Conservation (phyloP, 192 early-diverging fungal genomes). For the Coemansia sp. region DNA sequence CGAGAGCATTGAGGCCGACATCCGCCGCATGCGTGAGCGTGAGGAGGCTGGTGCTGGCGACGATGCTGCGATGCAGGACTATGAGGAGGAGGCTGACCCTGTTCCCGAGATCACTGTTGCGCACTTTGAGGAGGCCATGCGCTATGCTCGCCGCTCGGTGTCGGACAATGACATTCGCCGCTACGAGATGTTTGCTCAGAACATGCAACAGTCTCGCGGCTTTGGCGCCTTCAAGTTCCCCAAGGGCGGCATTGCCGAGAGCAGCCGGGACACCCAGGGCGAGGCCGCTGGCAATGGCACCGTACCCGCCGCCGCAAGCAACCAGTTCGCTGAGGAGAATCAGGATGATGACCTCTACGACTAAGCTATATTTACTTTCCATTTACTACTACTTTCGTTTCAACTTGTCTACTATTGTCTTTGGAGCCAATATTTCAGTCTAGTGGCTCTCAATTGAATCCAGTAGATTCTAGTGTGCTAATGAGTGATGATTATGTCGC, state of each 20-base stretch:
- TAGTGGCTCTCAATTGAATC: too few species aligned
- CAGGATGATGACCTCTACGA: slow-evolving; percentile 53
- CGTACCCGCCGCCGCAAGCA: slow-evolving; percentile 1
- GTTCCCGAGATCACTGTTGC: slow-evolving; percentile 89
- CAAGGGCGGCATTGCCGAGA: slow-evolving; percentile 50
- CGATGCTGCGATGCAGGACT: slow-evolving; percentile 62
- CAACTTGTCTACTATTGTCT: too few species aligned
- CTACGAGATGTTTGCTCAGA: slow-evolving; percentile 99
- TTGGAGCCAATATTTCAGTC: too few species aligned
- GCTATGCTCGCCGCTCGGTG: slow-evolving; percentile 93
- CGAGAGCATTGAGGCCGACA: slow-evolving; percentile 90
- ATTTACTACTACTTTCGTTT: too few species aligned
- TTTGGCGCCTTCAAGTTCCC: slow-evolving; percentile 99
- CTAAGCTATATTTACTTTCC: slow-evolving; percentile 13
- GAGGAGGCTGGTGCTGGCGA: slow-evolving; percentile 79
- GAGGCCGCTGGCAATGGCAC: slow-evolving; percentile 15
- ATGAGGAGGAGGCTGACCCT: slow-evolving; percentile 71
- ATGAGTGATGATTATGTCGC: too few species aligned
- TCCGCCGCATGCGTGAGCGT: slow-evolving; percentile 67
- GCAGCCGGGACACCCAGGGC: slow-evolving; percentile 8
- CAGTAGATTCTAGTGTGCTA: too few species aligned
- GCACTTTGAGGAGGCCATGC: slow-evolving; percentile 99
- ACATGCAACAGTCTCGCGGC: slow-evolving; percentile 93
- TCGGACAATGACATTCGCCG: slow-evolving; percentile 95
- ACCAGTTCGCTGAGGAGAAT: slow-evolving; percentile 51